Percentiles rank a stretch among this genome's conserved stretches.
Evolutionary conservation across 768 basidiomycete genomes (phyloP).

Genomic region (Podaxis sp.): DNA sequence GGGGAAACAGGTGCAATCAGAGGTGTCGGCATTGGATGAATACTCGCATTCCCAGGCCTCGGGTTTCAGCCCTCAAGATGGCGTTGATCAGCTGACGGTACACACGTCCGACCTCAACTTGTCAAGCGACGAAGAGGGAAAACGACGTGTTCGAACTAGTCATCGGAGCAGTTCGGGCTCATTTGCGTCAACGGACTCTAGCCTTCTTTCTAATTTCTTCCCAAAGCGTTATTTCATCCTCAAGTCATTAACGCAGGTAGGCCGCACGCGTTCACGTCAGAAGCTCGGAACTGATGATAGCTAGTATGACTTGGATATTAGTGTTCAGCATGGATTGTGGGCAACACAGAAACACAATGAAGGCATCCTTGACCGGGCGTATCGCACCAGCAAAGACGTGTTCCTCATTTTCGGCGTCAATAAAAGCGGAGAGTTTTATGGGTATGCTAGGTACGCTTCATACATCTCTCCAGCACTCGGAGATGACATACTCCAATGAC

Average conservation of each 20-base stretch:
- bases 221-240: conserved; percentile 91
- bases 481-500: conserved; percentile 8
- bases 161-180: conserved; percentile 66
- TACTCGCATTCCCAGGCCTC: conserved; percentile 17
- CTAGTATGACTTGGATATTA: conserved; percentile 77
- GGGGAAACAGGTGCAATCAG: conserved; percentile 22
- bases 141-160: conserved; percentile 20
- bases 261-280: conserved; percentile 16
- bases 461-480: not conserved
- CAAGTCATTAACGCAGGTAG: conserved; percentile 80
- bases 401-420: conserved; percentile 91
- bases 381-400: conserved; percentile 85
- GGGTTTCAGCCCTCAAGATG: conserved; percentile 17
- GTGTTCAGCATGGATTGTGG: conserved; percentile 80
- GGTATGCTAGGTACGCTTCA: conserved; percentile 71
- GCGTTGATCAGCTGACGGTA: conserved; percentile 22
- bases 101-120: conserved; percentile 31
- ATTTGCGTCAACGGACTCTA: conserved; percentile 80
- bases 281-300: conserved; percentile 10
- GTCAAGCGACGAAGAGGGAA: conserved; percentile 41
- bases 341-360: conserved; percentile 94
- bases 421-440: conserved; percentile 92
- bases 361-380: conserved; percentile 88
- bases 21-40: conserved; percentile 22
- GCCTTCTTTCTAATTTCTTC: conserved; percentile 71